Base-by-base conservation (phyloP, 805 yeast genomes). In the Monosporozyma servazzii region DNA sequence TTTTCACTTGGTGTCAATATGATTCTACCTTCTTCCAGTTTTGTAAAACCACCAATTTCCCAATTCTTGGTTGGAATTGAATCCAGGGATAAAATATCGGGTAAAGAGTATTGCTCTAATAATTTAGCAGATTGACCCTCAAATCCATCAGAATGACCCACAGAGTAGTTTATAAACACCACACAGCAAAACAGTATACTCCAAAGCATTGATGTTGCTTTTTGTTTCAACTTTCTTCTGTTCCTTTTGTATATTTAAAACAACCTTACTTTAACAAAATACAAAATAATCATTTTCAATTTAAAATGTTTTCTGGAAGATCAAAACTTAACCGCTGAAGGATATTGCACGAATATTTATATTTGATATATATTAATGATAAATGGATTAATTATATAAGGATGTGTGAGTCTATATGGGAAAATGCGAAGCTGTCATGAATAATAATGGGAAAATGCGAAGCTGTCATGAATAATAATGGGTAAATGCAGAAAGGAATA, bases 11-110 rank as follows among this genome's bases (percentile, higher is more conserved):
- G 80, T 1, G 84, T 79, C 49, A 79, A 55, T 8, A 80, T 59
- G 15, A 81, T 58, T 48, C 88, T 70, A 4, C 86, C 86, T 48
- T 76, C 77, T 36, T 72, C 71, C 39, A 79, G 67, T 5, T 53
- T 55, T 6, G 78, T 67, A 40, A 65, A 63, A 2, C 73, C 81
- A 27, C 54, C 54, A 9, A 68, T 55, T 6, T 60, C 60, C 79
- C 82, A 81, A 39, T 33, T 41, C 21, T 37, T 20, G 2, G 51
- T 27, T 13, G 58, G 58, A 9, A 57, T 46, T 4, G 21, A 20
- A 7, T 27, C 45, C 27, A 67, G 49, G 21, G 61, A 58, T 15
- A 71, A 60, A 46, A 75, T 56, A 56, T 73, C 73, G 5, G 76
- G 75, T 29, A 75, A 58, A 1, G 77, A 54, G 13, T 17, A 50